Conservation (phyloP, 169 alveolate genomes). For the Neospora caninum region DNA sequence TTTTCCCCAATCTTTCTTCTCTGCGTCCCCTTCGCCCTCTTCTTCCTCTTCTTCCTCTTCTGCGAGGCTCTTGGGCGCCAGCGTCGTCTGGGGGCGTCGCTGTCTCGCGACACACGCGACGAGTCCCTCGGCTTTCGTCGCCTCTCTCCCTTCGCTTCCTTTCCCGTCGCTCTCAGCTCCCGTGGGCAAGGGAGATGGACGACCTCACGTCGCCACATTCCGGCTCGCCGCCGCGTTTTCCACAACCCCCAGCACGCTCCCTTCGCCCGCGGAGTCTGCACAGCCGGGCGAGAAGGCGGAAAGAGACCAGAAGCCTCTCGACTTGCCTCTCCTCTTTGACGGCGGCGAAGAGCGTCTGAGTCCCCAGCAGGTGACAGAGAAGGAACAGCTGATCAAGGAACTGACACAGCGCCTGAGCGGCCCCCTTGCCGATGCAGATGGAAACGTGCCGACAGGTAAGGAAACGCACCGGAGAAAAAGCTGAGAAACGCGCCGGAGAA, state of each 20-base stretch:
- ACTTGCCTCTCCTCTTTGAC: conserved; percentile 43
- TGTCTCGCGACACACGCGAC: too few relatives aligned
- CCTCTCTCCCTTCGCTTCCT: too few relatives aligned
- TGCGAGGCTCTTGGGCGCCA: neutral
- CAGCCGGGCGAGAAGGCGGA: conserved; percentile 25
- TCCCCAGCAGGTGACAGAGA: conserved; percentile 72
- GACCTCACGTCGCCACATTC: too few relatives aligned
- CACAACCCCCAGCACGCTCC: too few relatives aligned
- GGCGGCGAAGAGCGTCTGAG: conserved; percentile 61
- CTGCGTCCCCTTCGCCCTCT: neutral
- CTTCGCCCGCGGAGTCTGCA: too few relatives aligned
- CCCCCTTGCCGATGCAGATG: conserved; percentile 79
- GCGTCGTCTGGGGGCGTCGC: too few relatives aligned
- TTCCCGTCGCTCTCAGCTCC: too few relatives aligned
- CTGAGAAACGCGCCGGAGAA: too few relatives aligned
- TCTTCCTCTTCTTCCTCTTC: neutral
- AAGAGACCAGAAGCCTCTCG: conserved; percentile 33
- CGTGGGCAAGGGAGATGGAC: too few relatives aligned
- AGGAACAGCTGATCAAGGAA: conserved; percentile 73
- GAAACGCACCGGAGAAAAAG: neutral
- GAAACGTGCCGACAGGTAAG: conserved; percentile 80
- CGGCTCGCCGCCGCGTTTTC: too few relatives aligned
- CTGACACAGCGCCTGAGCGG: conserved; percentile 73
- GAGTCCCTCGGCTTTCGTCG: too few relatives aligned
- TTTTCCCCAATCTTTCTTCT: neutral